These are phyloP conservation scores for Metroxylon sagu DNA, from an alignment of 176 grass and related monocot genomes.

Conservation along the genomic window DNA sequence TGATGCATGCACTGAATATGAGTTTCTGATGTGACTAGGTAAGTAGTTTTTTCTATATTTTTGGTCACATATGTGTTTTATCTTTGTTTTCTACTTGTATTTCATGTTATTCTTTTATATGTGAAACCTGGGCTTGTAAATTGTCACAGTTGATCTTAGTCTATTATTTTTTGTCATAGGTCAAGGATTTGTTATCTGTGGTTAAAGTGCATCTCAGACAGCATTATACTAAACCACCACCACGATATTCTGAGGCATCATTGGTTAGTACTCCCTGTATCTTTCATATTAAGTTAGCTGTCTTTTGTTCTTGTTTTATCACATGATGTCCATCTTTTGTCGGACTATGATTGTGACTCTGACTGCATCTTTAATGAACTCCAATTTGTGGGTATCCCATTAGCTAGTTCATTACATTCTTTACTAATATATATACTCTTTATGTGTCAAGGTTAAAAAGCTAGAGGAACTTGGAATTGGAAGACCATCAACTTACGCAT, in stretches of 20 bases:
- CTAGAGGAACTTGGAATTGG: conserved; percentile 98
- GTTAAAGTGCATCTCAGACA: conserved; percentile 50
- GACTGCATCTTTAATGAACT: no score
- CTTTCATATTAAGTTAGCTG: neutral
- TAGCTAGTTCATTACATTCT: no score
- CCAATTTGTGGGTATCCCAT: no score
- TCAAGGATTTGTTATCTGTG: conserved; percentile 47
- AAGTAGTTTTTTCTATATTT: no score
- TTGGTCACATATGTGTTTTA: no score
- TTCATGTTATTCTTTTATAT: no score
- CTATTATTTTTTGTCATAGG: conserved; percentile 33
- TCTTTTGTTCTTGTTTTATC: conserved; percentile 11
- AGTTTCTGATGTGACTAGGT: no score
- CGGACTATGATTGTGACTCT: no score
- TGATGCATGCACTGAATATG: no score
- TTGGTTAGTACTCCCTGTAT: conserved; percentile 50
- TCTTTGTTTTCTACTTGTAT: no score
- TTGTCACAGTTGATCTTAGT: neutral
- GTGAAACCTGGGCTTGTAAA: no score
- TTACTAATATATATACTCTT: neutral
- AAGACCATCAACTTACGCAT: conserved; percentile 90
- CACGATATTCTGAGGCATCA: conserved; percentile 71
- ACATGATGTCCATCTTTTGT: no score
- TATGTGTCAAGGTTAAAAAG: conserved; percentile 69
- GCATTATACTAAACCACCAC: conserved; percentile 76